A percentile compares a stretch with the other conserved stretches of the same genome.
phyloP scores from a whole-genome alignment of 805 yeast genomes.

The Phaffomyces antillensis region DNA sequence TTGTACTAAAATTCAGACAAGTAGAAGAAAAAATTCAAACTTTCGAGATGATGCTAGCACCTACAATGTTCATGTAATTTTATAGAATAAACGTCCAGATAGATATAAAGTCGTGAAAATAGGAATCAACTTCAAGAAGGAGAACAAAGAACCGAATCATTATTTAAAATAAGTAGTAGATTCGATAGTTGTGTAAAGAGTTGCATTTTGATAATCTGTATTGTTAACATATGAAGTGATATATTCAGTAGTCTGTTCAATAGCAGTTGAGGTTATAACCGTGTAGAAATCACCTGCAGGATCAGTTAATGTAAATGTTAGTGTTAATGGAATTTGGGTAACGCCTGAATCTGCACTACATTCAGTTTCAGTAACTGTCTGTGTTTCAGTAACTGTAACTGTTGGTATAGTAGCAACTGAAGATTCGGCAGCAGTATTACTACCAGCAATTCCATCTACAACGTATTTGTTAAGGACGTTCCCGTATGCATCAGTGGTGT shows the following conservation, averaged over 20 bases:
- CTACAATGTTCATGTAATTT: no score
- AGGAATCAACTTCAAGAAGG: no score
- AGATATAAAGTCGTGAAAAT: no score
- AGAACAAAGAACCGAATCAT: no score
- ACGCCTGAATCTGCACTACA: not conserved
- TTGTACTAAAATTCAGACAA: no score
- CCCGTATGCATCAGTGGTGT: not conserved
- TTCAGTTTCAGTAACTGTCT: conserved; percentile 10
- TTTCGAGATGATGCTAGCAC: no score
- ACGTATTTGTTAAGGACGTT: conserved; percentile 1
- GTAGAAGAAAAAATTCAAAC: no score
- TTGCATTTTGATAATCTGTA: not conserved
- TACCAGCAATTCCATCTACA: conserved; percentile 1
- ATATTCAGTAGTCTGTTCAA: conserved; percentile 19
- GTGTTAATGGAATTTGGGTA: not conserved
- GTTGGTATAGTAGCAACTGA: not conserved
- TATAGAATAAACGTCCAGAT: no score
- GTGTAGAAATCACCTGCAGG: conserved; percentile 20
- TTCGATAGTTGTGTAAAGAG: not conserved
- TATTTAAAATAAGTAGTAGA: not conserved
- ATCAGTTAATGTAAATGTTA: conserved; percentile 19
- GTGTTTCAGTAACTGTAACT: conserved; percentile 18
- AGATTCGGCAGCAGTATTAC: conserved; percentile 1
- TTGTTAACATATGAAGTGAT: conserved; percentile 10
- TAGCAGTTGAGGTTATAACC: conserved; percentile 18